Conservation (phyloP, 169 alveolate genomes). For the Babesia bovis region DNA sequence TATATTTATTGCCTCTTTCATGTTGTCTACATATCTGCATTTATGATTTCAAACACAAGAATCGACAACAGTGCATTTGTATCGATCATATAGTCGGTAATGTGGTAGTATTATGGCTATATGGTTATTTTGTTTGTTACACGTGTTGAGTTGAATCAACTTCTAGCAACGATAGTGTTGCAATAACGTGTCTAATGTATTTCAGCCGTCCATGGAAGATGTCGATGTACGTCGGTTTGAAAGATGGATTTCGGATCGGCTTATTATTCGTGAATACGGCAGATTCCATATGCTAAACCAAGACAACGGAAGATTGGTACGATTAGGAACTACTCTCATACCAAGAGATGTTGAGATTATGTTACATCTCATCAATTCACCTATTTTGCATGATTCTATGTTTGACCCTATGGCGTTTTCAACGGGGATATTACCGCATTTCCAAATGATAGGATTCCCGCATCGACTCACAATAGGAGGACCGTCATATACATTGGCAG, state of each 20-base stretch:
- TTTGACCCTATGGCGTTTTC: conserved; percentile 1
- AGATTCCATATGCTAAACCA: conserved; percentile 51
- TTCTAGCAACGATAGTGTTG: too few species aligned
- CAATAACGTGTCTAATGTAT: too few species aligned
- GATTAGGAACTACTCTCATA: conserved; percentile 23
- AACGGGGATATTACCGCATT: background rate
- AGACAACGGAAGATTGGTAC: conserved; percentile 47
- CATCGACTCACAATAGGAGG: conserved; percentile 41
- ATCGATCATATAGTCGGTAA: too few species aligned
- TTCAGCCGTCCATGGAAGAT: conserved; percentile 48
- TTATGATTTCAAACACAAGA: too few species aligned
- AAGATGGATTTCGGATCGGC: conserved; percentile 18
- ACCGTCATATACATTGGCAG: conserved; percentile 42
- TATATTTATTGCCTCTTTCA: too few species aligned
- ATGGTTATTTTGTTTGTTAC: too few species aligned
- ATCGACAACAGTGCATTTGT: too few species aligned
- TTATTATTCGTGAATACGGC: conserved; percentile 52
- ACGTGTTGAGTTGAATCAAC: too few species aligned
- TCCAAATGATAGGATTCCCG: conserved; percentile 29
- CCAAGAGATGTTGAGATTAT: conserved; percentile 50
- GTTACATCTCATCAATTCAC: conserved; percentile 58
- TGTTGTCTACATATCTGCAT: too few species aligned
- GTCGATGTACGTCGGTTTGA: conserved; percentile 45
- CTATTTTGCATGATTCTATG: conserved; percentile 51
- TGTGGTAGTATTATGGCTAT: too few species aligned